These are phyloP conservation scores for Crithidia acanthocephali DNA, from an alignment of 208 protist species.

Conservation along the genomic window DNA sequence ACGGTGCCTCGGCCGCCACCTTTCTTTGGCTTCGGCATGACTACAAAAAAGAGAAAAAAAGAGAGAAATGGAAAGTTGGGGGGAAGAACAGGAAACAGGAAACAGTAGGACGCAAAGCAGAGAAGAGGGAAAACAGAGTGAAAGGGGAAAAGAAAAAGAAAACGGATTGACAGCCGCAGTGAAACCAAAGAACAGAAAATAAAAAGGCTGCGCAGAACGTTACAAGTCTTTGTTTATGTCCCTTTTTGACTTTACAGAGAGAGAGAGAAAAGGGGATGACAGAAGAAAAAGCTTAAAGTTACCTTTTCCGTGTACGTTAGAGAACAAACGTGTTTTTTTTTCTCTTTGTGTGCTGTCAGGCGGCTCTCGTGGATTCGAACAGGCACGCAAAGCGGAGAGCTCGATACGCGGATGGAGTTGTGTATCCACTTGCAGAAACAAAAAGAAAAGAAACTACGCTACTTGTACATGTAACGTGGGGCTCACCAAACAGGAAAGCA, in stretches of 20 bases:
- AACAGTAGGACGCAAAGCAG: neutral
- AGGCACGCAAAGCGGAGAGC: neutral
- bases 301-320: neutral
- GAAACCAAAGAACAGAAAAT: no score
- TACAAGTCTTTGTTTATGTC: no score
- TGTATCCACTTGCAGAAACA: neutral
- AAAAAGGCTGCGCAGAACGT: no score
- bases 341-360: no score
- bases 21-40: constrained; percentile 33
- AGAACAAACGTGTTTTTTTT: neutral
- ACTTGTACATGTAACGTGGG: no score
- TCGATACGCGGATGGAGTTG: no score
- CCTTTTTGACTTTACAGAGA: no score
- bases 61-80: neutral
- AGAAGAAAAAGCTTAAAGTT: neutral
- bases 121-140: neutral
- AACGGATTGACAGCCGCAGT: neutral
- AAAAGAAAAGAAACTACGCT: no score
- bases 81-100: neutral
- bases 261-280: neutral
- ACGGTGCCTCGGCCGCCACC: constrained; percentile 32
- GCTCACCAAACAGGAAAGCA: no score
- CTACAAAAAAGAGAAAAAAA: constrained; percentile 11
- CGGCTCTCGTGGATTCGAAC: no score
- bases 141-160: neutral